Base-by-base conservation (phyloP, 164 flowering plant species). In the Nymphaea colorata region DNA sequence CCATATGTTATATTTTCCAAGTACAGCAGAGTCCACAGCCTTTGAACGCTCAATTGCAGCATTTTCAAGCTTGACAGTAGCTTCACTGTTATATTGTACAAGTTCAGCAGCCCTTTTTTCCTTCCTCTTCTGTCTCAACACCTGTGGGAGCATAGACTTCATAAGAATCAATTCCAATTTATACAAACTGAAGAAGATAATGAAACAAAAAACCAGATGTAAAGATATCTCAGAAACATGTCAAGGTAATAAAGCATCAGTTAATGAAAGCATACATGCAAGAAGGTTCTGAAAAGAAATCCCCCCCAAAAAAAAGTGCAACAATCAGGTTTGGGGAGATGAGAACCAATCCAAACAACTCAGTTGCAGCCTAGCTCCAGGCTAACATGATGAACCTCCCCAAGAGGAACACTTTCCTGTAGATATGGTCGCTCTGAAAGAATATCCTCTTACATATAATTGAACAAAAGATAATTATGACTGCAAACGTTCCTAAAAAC, bases 1-100 rank as follows among this genome's bases (percentile, higher is more conserved):
- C 99, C 99, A 95, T 61, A 90, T 85, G 72, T 79, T 95, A 74
- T 95, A 95, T 73, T 92, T 95, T 45, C 99, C 98, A 74, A 95
- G 67, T 67, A 95, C 87, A 18, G 99, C 87, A 67, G 96, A 79
- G 76, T 95, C 99, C 72, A 95, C 98, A 12, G 91, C 89, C 77
- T 84, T 92, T 41, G 99, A 90, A 64, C 87, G 93, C 73, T 95
- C 94, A 65, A 95, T 89, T 62, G 99, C 98, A 25, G 94, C 93
- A 85, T 89, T 90, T 79, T 95, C 99, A 73, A 90, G 88, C 77
- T 85, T 95, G 63, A 87, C 68, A 55, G 70, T 79, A 59, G 85
- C 82, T 67, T 87, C 96, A 75, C 86, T 88, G 81, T 87, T 90
- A 70, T 82, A 85, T 64, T 77, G 82, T 36, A 85, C 71, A 80